Percentiles rank a stretch among this genome's conserved stretches.
These are phyloP conservation scores for Fusarium coffeatum DNA, from an alignment of 2,329 filamentous ascomycete genomes.

Conservation along the genomic window DNA sequence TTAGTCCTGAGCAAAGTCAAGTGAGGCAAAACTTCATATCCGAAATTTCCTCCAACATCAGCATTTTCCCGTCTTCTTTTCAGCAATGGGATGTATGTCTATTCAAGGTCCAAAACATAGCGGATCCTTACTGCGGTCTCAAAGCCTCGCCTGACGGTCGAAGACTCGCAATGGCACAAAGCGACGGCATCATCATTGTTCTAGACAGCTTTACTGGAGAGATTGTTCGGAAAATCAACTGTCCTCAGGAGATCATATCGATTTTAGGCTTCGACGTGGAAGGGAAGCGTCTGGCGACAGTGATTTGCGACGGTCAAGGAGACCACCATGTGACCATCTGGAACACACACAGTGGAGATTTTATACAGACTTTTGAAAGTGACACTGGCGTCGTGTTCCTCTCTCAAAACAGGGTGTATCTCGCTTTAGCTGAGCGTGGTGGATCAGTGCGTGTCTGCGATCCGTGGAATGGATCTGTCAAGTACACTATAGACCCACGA, in stretches of 20 bases:
- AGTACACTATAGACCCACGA: background rate
- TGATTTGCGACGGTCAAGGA: too few relatives aligned
- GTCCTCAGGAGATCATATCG: rapidly evolving
- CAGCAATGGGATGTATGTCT: background rate
- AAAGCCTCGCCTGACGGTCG: background rate
- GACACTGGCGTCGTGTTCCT: background rate
- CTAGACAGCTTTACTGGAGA: too few relatives aligned
- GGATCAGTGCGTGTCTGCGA: background rate
- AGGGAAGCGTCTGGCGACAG: too few relatives aligned
- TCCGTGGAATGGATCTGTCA: background rate
- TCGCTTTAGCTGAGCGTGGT: rapidly evolving
- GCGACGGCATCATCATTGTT: rapidly evolving
- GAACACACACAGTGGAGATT: too few relatives aligned
- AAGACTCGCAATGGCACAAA: background rate
- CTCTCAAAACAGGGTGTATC: rapidly evolving
- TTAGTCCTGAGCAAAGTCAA: background rate
- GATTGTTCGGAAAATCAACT: too few relatives aligned
- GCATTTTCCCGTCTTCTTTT: background rate
- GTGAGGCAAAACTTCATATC: background rate
- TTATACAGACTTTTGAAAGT: too few relatives aligned
- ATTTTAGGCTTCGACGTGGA: too few relatives aligned
- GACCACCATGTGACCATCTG: too few relatives aligned
- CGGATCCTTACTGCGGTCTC: too few relatives aligned
- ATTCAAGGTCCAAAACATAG: rapidly evolving
- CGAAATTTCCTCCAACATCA: rapidly evolving